Evolutionary conservation across 1,284 basidiomycete genomes (phyloP).

Genomic region (Naganishia sp.): DNA sequence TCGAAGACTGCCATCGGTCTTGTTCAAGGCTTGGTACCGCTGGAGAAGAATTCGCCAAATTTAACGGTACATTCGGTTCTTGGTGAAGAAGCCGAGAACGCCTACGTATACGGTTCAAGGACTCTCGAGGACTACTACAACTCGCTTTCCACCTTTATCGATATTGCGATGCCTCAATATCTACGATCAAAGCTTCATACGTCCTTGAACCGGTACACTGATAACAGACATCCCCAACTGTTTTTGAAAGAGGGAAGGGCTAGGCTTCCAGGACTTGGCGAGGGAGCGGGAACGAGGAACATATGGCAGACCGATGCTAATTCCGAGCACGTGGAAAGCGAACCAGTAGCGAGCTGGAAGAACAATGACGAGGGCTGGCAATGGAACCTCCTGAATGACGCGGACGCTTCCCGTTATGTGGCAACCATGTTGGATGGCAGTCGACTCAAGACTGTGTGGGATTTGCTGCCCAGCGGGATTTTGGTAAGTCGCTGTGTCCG

Average conservation of each 20-base stretch:
- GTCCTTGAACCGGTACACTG: slow-evolving; percentile 16
- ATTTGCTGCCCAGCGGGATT: slow-evolving; percentile 48
- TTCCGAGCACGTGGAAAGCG: slow-evolving; percentile 20
- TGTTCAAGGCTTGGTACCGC: slow-evolving; percentile 6
- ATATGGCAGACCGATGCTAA: slow-evolving; percentile 54
- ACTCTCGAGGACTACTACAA: slow-evolving; percentile 23
- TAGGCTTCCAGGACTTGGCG: slow-evolving; percentile 22
- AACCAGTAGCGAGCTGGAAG: slow-evolving; percentile 43
- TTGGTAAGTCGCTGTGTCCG: slow-evolving; percentile 39
- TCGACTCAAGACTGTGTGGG: slow-evolving; percentile 44
- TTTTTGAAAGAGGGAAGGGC: background rate
- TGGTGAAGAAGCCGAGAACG: slow-evolving; percentile 29
- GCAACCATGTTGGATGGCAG: slow-evolving; percentile 36
- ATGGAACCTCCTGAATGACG: slow-evolving; percentile 46
- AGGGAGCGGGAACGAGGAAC: slow-evolving; percentile 9
- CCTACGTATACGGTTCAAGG: slow-evolving; percentile 23
- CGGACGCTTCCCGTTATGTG: slow-evolving; percentile 32
- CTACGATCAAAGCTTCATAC: background rate
- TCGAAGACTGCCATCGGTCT: slow-evolving; percentile 2
- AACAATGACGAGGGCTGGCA: slow-evolving; percentile 46
- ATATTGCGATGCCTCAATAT: slow-evolving; percentile 7
- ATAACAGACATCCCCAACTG: background rate
- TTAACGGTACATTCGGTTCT: slow-evolving; percentile 22
- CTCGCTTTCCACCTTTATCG: slow-evolving; percentile 25
- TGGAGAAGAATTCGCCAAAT: slow-evolving; percentile 11